Percentiles rank a stretch among this genome's conserved stretches.
phyloP scores from a whole-genome alignment of 2,329 filamentous ascomycete species.

The Penicillium sp. region DNA sequence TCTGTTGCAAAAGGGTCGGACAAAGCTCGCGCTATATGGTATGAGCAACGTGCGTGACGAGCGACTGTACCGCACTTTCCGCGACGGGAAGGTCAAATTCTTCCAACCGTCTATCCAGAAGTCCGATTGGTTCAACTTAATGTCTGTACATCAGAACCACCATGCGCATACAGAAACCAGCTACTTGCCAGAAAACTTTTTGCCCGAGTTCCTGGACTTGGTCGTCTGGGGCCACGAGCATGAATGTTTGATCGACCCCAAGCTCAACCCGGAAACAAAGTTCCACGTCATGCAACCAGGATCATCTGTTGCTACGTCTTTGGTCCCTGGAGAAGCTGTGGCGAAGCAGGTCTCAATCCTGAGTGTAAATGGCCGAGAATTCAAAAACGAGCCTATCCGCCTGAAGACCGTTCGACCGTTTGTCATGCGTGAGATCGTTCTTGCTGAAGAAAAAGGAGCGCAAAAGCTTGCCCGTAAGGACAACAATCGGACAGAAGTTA shows the following conservation, averaged over 20 bases:
- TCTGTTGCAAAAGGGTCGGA: constrained; percentile 86
- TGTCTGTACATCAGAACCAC: constrained; percentile 96
- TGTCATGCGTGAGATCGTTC: constrained; percentile 76
- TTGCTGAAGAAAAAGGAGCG: constrained; percentile 75
- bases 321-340: constrained; percentile 85
- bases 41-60: constrained; percentile 96
- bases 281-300: constrained; percentile 98
- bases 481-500: constrained; percentile 81
- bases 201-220: constrained; percentile 88
- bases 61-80: constrained; percentile 87
- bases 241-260: constrained; percentile 87
- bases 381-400: constrained; percentile 75
- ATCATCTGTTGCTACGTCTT: constrained; percentile 90
- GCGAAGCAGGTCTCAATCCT: constrained; percentile 88
- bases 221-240: constrained; percentile 98
- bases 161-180: constrained; percentile 86
- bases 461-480: constrained; percentile 76
- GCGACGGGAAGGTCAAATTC: constrained; percentile 92
- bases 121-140: constrained; percentile 91
- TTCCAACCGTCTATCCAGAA: constrained; percentile 79
- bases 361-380: constrained; percentile 78
- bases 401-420: constrained; percentile 90
- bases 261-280: constrained; percentile 78
- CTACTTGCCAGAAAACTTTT: constrained; percentile 91
- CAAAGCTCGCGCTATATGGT: constrained; percentile 90